Evolutionary conservation across 331 rosid genomes (phyloP), one percentile per base, ranked within the genome.

Genomic region (Phaseolus coccineus): DNA sequence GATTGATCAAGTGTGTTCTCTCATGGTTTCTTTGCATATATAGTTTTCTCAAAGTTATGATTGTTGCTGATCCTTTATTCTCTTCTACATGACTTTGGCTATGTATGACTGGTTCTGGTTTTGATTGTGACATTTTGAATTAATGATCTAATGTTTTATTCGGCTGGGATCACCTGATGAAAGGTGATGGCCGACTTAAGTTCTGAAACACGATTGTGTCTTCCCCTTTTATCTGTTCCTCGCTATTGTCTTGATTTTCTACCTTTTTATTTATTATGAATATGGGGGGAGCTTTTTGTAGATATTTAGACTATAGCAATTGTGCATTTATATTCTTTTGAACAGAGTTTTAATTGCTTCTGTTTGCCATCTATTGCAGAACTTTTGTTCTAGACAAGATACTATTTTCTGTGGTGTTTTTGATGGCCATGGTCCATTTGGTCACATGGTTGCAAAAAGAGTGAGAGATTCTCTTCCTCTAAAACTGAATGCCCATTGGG

Each of bases 401-500:
- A 86, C 98, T 22, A 42, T 83, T 76, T 96, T 96, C 84, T 96
- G 98, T 76, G 99, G 99, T 50, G 99, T 96, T 84, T 96, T 96
- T 68, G 99, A 96, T 82, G 99, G 99, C 40, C 99, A 96, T 10
- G 99, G 99, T 62, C 99, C 99, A 0, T 96, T 27, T 74, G 99
- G 99, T 65, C 99, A 96, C 84, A 87, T 96, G 99, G 99, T 96
- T 68, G 99, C 99, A 1, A 96, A 90, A 87, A 93, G 87, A 87
- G 99, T 96, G 90, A 90, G 99, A 90, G 99, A 96, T 88, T 88
- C 93, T 69, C 97, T 96, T 79, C 99, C 99, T 73, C 85, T 96
- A 69, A 93, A 85, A 67, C 87, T 96, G 88, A 96, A 91, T 81
- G 82, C 96, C 30, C 90, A 91, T 73, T 96, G 97, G 99, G 98